Percentiles rank a stretch among this genome's conserved stretches.
phyloP scores from a whole-genome alignment of 2,329 filamentous ascomycete species.

The Cryphonectria naterciae region DNA sequence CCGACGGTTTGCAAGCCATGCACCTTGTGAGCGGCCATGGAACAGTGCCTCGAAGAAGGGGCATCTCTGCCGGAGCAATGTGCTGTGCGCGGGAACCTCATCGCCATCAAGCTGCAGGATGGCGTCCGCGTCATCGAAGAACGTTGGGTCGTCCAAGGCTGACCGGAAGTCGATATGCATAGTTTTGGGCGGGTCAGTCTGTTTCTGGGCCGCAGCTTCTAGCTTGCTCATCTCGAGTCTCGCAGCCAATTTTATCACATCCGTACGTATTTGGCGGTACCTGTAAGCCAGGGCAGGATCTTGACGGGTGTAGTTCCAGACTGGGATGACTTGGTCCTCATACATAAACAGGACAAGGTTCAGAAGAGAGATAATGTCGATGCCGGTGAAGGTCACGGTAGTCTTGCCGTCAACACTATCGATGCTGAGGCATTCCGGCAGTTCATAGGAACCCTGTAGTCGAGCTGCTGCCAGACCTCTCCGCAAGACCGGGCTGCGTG shows the following conservation, averaged over 20 bases:
- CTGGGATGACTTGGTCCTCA: constrained; percentile 77
- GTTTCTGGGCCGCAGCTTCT: constrained; percentile 77
- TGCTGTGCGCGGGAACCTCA: constrained; percentile 75
- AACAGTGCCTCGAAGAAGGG: constrained; percentile 93
- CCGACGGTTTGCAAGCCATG: constrained; percentile 79
- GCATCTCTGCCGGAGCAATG: constrained; percentile 79
- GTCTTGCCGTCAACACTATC: constrained; percentile 54
- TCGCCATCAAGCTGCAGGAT: constrained; percentile 76
- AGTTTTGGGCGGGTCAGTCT: constrained; percentile 66
- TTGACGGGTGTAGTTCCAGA: constrained; percentile 80
- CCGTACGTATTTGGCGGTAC: constrained; percentile 78
- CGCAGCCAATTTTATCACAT: constrained; percentile 85
- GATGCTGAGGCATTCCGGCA: constrained; percentile 65
- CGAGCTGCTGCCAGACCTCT: constrained; percentile 63
- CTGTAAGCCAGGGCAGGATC: constrained; percentile 68
- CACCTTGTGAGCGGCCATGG: constrained; percentile 80
- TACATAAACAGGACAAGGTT: constrained; percentile 83
- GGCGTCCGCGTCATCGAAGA: constrained; percentile 80
- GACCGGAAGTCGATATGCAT: constrained; percentile 71
- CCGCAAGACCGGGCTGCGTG: constrained; percentile 72
- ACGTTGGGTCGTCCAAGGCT: constrained; percentile 69
- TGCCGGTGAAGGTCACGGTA: constrained; percentile 65
- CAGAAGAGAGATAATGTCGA: constrained; percentile 79
- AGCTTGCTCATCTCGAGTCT: constrained; percentile 71
- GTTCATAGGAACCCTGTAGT: constrained; percentile 55